Percentiles rank a stretch among this genome's conserved stretches.
Evolutionary conservation across 257 asterid genomes (phyloP).

Genomic region (Gardenia jasminoides): DNA sequence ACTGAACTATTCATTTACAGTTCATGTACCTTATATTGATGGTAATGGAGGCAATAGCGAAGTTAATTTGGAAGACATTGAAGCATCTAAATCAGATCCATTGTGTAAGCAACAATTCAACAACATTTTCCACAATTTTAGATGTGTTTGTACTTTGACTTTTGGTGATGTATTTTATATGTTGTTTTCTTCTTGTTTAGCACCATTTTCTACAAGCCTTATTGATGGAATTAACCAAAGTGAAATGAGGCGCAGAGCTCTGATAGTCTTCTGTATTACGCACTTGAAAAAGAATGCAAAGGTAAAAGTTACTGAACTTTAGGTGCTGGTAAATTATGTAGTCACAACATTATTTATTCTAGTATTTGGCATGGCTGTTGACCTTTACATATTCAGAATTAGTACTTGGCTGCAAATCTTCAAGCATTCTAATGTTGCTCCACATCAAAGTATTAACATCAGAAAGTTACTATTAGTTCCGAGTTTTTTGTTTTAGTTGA

Average conservation of each 20-base stretch:
- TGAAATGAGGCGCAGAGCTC: slow-evolving; percentile 83
- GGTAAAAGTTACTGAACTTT: slow-evolving; percentile 35
- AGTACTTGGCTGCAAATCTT: not conserved
- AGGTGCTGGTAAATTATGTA: not conserved
- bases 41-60: slow-evolving; percentile 50
- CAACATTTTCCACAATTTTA: slow-evolving; percentile 8
- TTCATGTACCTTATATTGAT: slow-evolving; percentile 63
- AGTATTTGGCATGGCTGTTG: too few species aligned
- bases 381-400: not conserved
- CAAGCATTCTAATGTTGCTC: not conserved
- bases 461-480: not conserved
- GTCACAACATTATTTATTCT: not conserved
- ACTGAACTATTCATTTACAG: slow-evolving; percentile 34
- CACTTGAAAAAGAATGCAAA: slow-evolving; percentile 60
- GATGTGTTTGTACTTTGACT: not conserved
- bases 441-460: not conserved
- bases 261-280: slow-evolving; percentile 76
- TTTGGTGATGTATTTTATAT: slow-evolving; percentile 1
- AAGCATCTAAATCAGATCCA: slow-evolving; percentile 60
- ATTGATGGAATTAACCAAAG: slow-evolving; percentile 82
- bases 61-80: slow-evolving; percentile 53
- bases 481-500: not conserved
- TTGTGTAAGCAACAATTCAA: slow-evolving; percentile 52
- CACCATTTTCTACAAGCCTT: slow-evolving; percentile 60
- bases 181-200: slow-evolving; percentile 36